Evolutionary conservation across 441 rosid genomes (phyloP).

Genomic region (Brassica hybrid): DNA sequence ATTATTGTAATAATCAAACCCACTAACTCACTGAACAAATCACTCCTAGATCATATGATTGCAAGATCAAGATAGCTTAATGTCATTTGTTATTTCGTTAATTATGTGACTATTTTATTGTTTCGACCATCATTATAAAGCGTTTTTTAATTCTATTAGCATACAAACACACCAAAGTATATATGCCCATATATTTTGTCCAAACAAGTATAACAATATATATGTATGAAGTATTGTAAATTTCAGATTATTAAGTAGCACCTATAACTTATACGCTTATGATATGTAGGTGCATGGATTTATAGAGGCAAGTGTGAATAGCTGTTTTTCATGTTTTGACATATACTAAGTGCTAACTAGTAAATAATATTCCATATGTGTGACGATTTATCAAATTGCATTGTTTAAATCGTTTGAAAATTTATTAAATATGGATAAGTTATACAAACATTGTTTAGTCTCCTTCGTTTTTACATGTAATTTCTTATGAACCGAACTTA

Average conservation of each 20-base stretch:
- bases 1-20: background rate
- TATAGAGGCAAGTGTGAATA: background rate
- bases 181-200: background rate
- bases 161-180: background rate
- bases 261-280: background rate
- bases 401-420: background rate
- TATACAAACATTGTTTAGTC: background rate
- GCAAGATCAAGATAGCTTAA: background rate
- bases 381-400: background rate
- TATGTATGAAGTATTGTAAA: background rate
- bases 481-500: background rate
- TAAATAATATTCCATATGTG: too few relatives aligned
- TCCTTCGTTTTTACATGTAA: conserved; percentile 6
- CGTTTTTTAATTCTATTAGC: background rate
- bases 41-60: background rate
- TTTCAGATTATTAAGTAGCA: background rate
- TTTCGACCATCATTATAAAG: background rate
- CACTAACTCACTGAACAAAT: background rate
- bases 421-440: background rate
- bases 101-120: background rate
- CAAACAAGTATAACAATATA: background rate
- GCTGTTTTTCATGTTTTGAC: background rate
- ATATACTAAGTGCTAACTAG: background rate
- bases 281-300: background rate
- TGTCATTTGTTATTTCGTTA: background rate